phyloP scores from a whole-genome alignment of 768 basidiomycete species.

The Trametopsis cervina region DNA sequence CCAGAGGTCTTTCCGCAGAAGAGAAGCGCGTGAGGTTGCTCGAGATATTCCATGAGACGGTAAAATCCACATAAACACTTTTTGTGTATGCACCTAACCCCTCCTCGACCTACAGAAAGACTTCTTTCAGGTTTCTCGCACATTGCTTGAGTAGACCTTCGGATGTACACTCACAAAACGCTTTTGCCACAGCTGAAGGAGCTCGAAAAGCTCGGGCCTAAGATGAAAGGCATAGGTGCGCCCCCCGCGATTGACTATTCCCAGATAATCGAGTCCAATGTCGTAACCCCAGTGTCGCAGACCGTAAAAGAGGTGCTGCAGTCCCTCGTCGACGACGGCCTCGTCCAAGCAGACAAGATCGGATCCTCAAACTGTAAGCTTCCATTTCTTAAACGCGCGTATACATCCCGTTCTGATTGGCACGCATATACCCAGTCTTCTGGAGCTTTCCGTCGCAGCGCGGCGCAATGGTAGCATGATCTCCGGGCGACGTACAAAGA shows the following conservation, averaged over 20 bases:
- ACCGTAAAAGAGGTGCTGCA: constrained; percentile 89
- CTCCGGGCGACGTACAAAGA: too few relatives aligned
- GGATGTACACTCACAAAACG: not conserved
- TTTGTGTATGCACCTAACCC: not conserved
- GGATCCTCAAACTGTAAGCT: constrained; percentile 87
- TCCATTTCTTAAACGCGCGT: constrained; percentile 12
- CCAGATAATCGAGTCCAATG: not conserved
- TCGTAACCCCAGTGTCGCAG: constrained; percentile 87
- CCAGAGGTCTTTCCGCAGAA: constrained; percentile 79
- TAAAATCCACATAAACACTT: constrained; percentile 23
- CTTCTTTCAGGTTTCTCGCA: constrained; percentile 58
- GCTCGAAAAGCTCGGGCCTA: constrained; percentile 82
- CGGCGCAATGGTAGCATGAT: constrained; percentile 74
- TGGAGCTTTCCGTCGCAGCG: constrained; percentile 94
- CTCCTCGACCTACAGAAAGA: constrained; percentile 49
- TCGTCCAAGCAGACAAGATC: constrained; percentile 88
- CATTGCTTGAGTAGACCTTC: not conserved
- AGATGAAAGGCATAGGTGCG: constrained; percentile 86
- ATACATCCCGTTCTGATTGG: constrained; percentile 7
- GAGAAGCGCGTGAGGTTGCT: constrained; percentile 86
- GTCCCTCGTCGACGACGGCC: constrained; percentile 77
- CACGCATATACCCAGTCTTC: constrained; percentile 55
- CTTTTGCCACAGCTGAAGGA: constrained; percentile 79
- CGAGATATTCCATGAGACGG: constrained; percentile 92
- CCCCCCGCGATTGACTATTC: too few relatives aligned